A percentile compares a stretch with the other conserved stretches of the same genome.
Evolutionary conservation across 2,329 filamentous ascomycete species (phyloP).

Genomic region (Colletotrichum sp.): DNA sequence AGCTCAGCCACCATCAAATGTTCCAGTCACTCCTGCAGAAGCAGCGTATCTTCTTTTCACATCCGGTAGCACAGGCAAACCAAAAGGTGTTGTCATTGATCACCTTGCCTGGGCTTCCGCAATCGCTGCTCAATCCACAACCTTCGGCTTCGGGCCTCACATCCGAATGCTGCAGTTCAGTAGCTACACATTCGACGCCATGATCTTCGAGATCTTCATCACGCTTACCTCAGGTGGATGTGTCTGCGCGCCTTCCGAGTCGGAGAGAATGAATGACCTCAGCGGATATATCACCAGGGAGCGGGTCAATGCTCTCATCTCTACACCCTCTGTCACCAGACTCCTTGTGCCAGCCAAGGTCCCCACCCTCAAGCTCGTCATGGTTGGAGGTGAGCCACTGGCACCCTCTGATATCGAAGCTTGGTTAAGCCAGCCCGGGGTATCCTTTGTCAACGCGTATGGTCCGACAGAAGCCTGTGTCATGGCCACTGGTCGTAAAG

Average conservation of each 20-base stretch:
- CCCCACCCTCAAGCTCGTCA: not conserved
- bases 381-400: not conserved
- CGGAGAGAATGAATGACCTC: conserved; percentile 54
- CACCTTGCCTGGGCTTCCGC: conserved; percentile 15
- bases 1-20: not conserved
- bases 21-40: not conserved
- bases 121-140: not conserved
- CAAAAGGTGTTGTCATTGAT: conserved; percentile 27
- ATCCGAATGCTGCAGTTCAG: conserved; percentile 46
- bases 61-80: conserved; percentile 28
- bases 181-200: conserved; percentile 58
- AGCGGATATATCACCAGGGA: conserved; percentile 53
- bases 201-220: conserved; percentile 55
- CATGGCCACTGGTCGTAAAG: not conserved
- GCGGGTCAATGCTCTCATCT: conserved; percentile 55
- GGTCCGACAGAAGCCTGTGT: conserved; percentile 3
- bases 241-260: conserved; percentile 60
- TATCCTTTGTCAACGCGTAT: not conserved
- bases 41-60: conserved; percentile 30
- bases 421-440: not conserved
- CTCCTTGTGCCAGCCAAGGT: not conserved
- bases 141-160: not conserved
- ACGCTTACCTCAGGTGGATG: conserved; percentile 61
- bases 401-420: not conserved
- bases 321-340: conserved; percentile 48